Evolutionary conservation across 208 protist genomes (phyloP).

Genomic region (Trypanosoma grayi): DNA sequence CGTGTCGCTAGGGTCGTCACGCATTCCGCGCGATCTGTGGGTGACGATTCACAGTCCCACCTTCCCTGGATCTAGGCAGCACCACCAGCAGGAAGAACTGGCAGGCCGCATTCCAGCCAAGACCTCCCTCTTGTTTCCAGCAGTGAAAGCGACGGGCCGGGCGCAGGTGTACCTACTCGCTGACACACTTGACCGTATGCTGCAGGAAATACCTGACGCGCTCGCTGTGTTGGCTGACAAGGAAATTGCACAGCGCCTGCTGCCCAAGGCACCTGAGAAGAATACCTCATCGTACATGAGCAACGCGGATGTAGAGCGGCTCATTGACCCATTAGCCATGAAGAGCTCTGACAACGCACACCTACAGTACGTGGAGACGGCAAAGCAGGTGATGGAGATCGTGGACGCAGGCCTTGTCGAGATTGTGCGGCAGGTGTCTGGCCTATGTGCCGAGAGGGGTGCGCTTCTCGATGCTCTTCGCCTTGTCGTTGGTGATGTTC

Average conservation of each 20-base stretch:
- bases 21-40: conserved; percentile 74
- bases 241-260: conserved; percentile 50
- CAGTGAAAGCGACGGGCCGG: conserved; percentile 49
- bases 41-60: conserved; percentile 38
- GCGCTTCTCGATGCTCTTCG: conserved; percentile 77
- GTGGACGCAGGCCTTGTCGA: conserved; percentile 77
- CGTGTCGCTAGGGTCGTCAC: conserved; percentile 50
- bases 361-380: conserved; percentile 59
- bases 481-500: conserved; percentile 66
- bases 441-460: conserved; percentile 72
- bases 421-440: conserved; percentile 64
- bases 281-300: not conserved
- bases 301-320: not conserved
- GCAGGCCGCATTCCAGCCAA: not conserved
- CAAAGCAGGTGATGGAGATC: conserved; percentile 49
- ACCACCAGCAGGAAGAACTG: conserved; percentile 1
- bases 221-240: conserved; percentile 58
- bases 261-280: conserved; percentile 24
- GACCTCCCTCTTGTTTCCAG: conserved; percentile 53
- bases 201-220: conserved; percentile 41
- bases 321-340: conserved; percentile 34
- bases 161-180: conserved; percentile 86
- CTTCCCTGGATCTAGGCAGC: conserved; percentile 11
- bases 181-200: conserved; percentile 79
- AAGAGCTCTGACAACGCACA: conserved; percentile 40